Base-by-base conservation (phyloP, 2,329 filamentous ascomycete species). In the Aspergillus fischeri region DNA sequence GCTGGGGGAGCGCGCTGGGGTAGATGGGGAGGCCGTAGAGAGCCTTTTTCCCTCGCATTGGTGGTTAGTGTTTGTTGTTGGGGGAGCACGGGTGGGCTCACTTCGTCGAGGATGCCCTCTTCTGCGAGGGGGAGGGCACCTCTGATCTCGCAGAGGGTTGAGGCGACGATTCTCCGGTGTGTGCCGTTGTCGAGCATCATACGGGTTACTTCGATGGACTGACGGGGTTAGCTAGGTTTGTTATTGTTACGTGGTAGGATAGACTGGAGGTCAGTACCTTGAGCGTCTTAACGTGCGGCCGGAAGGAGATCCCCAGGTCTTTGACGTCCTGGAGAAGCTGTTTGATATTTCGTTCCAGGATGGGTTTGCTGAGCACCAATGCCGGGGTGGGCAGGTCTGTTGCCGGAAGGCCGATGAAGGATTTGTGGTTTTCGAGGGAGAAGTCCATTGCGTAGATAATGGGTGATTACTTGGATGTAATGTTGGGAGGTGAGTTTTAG, bases 241-340 rank as follows among this genome's bases (percentile, higher is more conserved):
- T 27, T 27, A 29, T 29, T 29, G 4, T 41, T 42, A 41, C 32
- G 50, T n/a, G 25, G 8, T 6, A 21, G 9, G 10, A 25, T 45
- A 7, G 17, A 28, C 4, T 29, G 2, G 25, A 14, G 25, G 27
- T 27, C 3, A 51, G 2, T 42, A 75, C 77, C 69, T 79, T 79
- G 25, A 78, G 67, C 0, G 77, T 79, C 61, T 79, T 79, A n/a
- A 79, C 72, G 60, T 79, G 77, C 20, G 76, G 75, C 21, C 77
- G 64, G 27, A 79, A 78, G 3, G 62, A 57, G 28, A 79, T 71
- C 0, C 71, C 72, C 0, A 76, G 59, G 20, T 65, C 65, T 24
- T 76, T 69, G 9, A 78, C 75, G 70, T 79, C 75, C 1, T 64
- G 62, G 20, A 74, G 72, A 1, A 79, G 58, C 6, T 58, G 65